Conservation (phyloP, 2,329 filamentous ascomycete genomes). For the Beauveria sp. region DNA sequence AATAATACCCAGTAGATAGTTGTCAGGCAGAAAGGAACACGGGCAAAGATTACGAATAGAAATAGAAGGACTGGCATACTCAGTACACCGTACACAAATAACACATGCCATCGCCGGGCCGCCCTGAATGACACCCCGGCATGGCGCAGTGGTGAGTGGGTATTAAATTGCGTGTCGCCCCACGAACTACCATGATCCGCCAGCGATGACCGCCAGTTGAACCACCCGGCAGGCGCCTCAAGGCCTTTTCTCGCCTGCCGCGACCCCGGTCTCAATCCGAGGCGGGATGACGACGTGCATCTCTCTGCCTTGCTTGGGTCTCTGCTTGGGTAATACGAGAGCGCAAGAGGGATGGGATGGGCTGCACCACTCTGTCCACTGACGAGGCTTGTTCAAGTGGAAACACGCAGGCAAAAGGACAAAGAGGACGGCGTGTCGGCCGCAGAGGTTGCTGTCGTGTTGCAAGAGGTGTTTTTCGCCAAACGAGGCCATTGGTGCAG, state of each 20-base stretch:
- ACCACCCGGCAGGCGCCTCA: background rate
- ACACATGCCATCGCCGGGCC: background rate
- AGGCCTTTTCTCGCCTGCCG: background rate
- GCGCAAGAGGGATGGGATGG: background rate
- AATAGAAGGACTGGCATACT: background rate
- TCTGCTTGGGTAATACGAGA: background rate
- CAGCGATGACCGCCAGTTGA: background rate
- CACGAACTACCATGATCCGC: background rate
- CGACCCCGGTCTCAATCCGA: background rate
- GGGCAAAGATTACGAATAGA: background rate
- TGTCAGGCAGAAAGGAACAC: background rate
- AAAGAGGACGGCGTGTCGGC: too few species aligned
- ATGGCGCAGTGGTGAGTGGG: background rate
- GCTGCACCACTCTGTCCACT: background rate
- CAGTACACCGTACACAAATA: too few species aligned
- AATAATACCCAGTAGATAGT: too few species aligned
- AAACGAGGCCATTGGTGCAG: too few species aligned
- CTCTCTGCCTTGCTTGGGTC: too few species aligned
- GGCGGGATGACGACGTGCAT: slow-evolving; percentile 2
- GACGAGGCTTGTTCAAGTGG: background rate
- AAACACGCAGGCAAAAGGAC: background rate
- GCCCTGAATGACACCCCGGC: background rate
- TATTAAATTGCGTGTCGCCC: background rate
- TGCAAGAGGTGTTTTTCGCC: too few species aligned
- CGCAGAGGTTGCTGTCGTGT: too few species aligned